A percentile compares a stretch with the other conserved stretches of the same genome.
phyloP scores from a whole-genome alignment of 78 protist species.

The slime mould (Dictyostelium discoideum) region DNA sequence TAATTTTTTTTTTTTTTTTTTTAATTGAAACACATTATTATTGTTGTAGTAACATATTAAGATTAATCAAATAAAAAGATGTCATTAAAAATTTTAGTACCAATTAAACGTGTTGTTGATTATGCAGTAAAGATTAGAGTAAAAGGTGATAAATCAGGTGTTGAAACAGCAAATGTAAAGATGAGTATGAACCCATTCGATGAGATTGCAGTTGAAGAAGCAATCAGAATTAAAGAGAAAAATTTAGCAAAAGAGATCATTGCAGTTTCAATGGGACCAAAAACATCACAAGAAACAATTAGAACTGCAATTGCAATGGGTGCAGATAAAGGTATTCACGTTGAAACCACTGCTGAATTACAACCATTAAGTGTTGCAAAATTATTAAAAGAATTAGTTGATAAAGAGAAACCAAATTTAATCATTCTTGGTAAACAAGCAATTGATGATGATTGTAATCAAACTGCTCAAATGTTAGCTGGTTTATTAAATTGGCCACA shows the following conservation, averaged over 20 bases:
- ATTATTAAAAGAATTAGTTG: constrained; percentile 85
- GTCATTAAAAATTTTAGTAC: constrained; percentile 62
- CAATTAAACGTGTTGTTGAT: constrained; percentile 96
- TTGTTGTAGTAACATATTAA: background rate
- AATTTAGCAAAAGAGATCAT: constrained; percentile 88
- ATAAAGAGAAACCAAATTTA: constrained; percentile 72
- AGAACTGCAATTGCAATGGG: constrained; percentile 95
- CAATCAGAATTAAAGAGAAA: constrained; percentile 94
- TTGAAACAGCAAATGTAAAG: constrained; percentile 95
- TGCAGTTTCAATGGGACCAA: constrained; percentile 96
- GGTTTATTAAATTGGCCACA: constrained; percentile 96
- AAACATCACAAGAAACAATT: constrained; percentile 38
- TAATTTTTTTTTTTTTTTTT: background rate
- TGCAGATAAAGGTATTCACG: constrained; percentile 96
- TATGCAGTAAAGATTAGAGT: constrained; percentile 96
- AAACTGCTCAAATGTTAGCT: constrained; percentile 96
- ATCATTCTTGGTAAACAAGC: constrained; percentile 96
- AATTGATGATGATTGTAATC: constrained; percentile 97
- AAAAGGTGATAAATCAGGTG: constrained; percentile 90
- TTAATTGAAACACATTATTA: background rate
- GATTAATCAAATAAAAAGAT: background rate
- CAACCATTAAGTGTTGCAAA: constrained; percentile 96
- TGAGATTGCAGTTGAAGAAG: constrained; percentile 97
- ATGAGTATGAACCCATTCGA: constrained; percentile 98
- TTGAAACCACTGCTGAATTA: constrained; percentile 71